phyloP scores from a whole-genome alignment of 192 early-diverging fungal species.

The Backusella westeae region DNA sequence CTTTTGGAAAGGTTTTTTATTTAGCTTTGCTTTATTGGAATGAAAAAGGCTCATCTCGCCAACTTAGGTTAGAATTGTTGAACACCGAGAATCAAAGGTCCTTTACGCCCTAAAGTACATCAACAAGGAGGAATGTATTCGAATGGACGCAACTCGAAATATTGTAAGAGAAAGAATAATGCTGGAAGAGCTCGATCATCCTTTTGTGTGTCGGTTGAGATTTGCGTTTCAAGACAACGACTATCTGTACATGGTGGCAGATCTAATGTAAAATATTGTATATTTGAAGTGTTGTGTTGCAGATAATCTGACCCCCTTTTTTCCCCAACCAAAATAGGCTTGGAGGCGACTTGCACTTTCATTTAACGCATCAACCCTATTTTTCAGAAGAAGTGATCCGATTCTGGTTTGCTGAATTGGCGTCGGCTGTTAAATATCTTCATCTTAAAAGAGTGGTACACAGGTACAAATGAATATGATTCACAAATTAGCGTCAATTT shows the following conservation, averaged over 20 bases:
- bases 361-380: constrained; percentile 63
- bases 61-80: constrained; percentile 74
- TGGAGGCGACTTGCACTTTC: constrained; percentile 85
- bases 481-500: not conserved
- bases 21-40: not conserved
- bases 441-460: constrained; percentile 85
- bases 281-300: not conserved
- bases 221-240: constrained; percentile 91
- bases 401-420: constrained; percentile 88
- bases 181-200: constrained; percentile 75
- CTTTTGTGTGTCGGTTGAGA: constrained; percentile 69
- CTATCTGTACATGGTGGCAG: constrained; percentile 87
- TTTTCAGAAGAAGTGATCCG: constrained; percentile 77
- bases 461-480: constrained; percentile 41
- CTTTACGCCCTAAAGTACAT: constrained; percentile 87
- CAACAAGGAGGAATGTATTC: constrained; percentile 82
- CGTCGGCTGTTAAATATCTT: constrained; percentile 77
- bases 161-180: constrained; percentile 75
- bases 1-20: constrained; percentile 79
- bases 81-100: constrained; percentile 66
- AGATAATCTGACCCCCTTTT: no score
- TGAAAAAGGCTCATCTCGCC: not conserved
- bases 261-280: constrained; percentile 64
- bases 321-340: constrained; percentile 40
- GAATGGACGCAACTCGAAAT: constrained; percentile 79